A percentile compares a stretch with the other conserved stretches of the same genome.
phyloP scores from a whole-genome alignment of 257 asterid genomes.

The Datura wrightii region DNA sequence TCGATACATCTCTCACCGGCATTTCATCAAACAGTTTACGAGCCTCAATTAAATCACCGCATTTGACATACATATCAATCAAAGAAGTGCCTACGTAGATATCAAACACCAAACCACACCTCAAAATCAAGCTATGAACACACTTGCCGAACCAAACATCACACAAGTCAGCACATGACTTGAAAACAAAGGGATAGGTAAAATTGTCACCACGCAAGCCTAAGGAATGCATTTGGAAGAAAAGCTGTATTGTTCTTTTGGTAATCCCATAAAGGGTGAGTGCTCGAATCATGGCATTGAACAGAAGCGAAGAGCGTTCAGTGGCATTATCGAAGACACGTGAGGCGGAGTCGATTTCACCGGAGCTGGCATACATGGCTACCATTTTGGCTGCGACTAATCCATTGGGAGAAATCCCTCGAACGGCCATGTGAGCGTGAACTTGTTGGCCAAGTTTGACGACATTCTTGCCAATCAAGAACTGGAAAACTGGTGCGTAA shows the following conservation, averaged over 20 bases:
- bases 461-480: slow-evolving; percentile 61
- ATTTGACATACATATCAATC: slow-evolving; percentile 79
- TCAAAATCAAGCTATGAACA: slow-evolving; percentile 61
- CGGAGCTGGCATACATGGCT: slow-evolving; percentile 95
- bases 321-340: slow-evolving; percentile 47
- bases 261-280: slow-evolving; percentile 53
- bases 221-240: slow-evolving; percentile 49
- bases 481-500: slow-evolving; percentile 66
- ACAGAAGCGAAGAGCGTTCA: slow-evolving; percentile 54
- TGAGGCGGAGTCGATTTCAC: slow-evolving; percentile 69
- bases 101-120: slow-evolving; percentile 64
- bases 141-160: slow-evolving; percentile 49
- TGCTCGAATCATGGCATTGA: slow-evolving; percentile 82
- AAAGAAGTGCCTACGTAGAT: slow-evolving; percentile 69
- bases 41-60: slow-evolving; percentile 53
- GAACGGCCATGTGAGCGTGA: slow-evolving; percentile 68
- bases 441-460: slow-evolving; percentile 73
- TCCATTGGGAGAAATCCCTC: slow-evolving; percentile 57
- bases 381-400: slow-evolving; percentile 81
- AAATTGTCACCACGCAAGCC: slow-evolving; percentile 70
- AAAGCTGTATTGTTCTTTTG: slow-evolving; percentile 42
- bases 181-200: slow-evolving; percentile 83
- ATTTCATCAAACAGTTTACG: slow-evolving; percentile 72
- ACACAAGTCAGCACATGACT: slow-evolving; percentile 57
- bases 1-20: slow-evolving; percentile 64